Conservation (phyloP, 257 asterid species). For the Fraxinus cuspidata region DNA sequence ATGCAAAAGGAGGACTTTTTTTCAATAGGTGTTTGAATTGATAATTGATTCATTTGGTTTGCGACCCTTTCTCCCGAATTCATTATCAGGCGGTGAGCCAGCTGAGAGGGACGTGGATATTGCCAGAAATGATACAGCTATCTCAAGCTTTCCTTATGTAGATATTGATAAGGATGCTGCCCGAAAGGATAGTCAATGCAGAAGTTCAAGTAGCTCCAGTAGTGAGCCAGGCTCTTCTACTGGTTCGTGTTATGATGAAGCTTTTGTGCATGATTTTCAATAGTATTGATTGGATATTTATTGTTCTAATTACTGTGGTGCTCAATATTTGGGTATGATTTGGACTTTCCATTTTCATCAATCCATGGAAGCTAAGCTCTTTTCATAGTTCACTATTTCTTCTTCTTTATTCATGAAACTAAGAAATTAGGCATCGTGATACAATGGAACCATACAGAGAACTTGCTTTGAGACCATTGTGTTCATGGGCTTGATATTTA, state of each 20-base stretch:
- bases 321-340: background rate
- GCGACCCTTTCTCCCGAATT: slow-evolving; percentile 10
- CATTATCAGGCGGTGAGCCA: slow-evolving; percentile 45
- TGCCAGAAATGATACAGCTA: slow-evolving; percentile 65
- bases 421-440: background rate
- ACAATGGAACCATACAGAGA: background rate
- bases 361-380: background rate
- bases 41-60: slow-evolving; percentile 16
- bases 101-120: slow-evolving; percentile 81
- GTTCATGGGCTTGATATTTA: background rate
- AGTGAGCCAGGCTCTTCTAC: slow-evolving; percentile 69
- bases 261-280: background rate
- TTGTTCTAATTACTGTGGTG: background rate
- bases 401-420: background rate
- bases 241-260: slow-evolving; percentile 46
- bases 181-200: slow-evolving; percentile 49
- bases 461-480: background rate
- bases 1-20: background rate
- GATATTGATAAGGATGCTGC: slow-evolving; percentile 52
- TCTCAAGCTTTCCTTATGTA: slow-evolving; percentile 56
- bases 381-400: background rate
- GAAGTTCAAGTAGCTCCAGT: slow-evolving; percentile 71
- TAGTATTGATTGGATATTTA: background rate
- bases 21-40: slow-evolving; percentile 8
- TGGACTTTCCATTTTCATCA: background rate